Conservation (phyloP, 2,329 filamentous ascomycete genomes). For the Xylariaceae sp. region DNA sequence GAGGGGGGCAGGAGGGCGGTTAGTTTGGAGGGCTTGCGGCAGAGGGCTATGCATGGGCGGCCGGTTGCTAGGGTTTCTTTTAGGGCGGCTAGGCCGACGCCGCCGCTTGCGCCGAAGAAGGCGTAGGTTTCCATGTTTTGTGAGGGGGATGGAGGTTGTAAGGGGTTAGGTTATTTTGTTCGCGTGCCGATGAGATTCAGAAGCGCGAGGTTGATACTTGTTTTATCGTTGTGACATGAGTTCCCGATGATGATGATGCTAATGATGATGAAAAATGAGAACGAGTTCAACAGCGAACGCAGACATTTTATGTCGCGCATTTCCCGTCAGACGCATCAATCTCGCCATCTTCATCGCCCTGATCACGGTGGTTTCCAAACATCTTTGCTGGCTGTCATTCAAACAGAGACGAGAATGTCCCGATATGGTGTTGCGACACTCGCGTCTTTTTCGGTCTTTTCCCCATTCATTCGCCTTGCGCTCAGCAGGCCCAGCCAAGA, state of each 20-base stretch:
- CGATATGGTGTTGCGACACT: neutral
- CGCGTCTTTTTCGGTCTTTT: neutral
- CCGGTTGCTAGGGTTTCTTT: conserved; percentile 42
- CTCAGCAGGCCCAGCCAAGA: no score
- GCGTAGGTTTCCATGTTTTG: conserved; percentile 37
- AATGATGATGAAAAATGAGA: neutral
- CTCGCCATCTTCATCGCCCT: neutral
- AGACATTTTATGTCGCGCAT: no score
- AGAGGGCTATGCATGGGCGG: conserved; percentile 45
- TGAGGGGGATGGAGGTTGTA: neutral
- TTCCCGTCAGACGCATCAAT: neutral
- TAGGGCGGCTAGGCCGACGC: conserved; percentile 45
- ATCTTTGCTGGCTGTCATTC: neutral
- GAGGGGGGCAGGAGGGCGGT: conserved; percentile 32
- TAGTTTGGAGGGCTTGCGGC: conserved; percentile 47
- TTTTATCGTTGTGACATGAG: neutral
- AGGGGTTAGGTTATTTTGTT: neutral
- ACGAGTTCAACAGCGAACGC: neutral
- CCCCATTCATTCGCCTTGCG: neutral
- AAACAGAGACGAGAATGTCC: neutral
- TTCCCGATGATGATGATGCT: neutral
- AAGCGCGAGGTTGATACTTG: neutral
- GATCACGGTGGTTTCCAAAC: neutral
- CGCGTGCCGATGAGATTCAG: no score
- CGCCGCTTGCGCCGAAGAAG: conserved; percentile 51